These are phyloP conservation scores for Furcasterigmium sp. DNA, from an alignment of 2,329 filamentous ascomycete genomes.

Conservation along the genomic window DNA sequence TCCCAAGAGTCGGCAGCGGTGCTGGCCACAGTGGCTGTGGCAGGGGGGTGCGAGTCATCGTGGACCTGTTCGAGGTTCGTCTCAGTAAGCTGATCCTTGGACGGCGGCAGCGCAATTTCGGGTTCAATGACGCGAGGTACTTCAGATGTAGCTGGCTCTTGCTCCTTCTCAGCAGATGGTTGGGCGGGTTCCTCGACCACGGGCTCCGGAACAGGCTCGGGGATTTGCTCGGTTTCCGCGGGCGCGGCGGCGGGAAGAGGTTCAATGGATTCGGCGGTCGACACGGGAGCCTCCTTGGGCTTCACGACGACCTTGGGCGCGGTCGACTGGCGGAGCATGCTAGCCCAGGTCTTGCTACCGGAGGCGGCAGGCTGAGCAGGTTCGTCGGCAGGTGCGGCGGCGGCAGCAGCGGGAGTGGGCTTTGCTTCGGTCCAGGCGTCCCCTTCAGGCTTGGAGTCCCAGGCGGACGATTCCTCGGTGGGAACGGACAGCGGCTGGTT, in stretches of 20 bases:
- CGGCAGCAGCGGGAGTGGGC: slow-evolving; percentile 19
- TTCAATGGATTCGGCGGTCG: slow-evolving; percentile 40
- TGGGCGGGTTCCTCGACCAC: slow-evolving; percentile 28
- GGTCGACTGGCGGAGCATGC: slow-evolving; percentile 62
- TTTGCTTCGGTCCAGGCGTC: slow-evolving; percentile 34
- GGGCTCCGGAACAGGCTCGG: slow-evolving; percentile 30
- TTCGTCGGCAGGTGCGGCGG: slow-evolving; percentile 24
- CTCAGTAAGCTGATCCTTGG: slow-evolving; percentile 81
- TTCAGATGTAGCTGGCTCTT: slow-evolving; percentile 20
- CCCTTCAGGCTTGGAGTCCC: slow-evolving; percentile 43
- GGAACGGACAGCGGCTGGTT: slow-evolving; percentile 55
- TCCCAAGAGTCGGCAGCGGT: slow-evolving; percentile 85
- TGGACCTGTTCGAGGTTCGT: slow-evolving; percentile 88
- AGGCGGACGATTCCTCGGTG: slow-evolving; percentile 63
- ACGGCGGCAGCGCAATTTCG: slow-evolving; percentile 56
- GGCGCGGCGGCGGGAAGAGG: slow-evolving; percentile 20
- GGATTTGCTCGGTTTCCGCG: slow-evolving; percentile 13
- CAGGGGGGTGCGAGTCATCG: slow-evolving; percentile 71
- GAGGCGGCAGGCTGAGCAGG: slow-evolving; percentile 31
- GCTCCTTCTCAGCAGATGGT: slow-evolving; percentile 17
- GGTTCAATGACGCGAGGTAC: slow-evolving; percentile 35
- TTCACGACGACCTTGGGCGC: slow-evolving; percentile 53
- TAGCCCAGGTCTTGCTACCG: slow-evolving; percentile 64
- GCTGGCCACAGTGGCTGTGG: slow-evolving; percentile 81
- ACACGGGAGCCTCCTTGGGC: slow-evolving; percentile 42